These are phyloP conservation scores for Chamaecrista fasciculata DNA, from an alignment of 306 rosid species.

Conservation along the genomic window DNA sequence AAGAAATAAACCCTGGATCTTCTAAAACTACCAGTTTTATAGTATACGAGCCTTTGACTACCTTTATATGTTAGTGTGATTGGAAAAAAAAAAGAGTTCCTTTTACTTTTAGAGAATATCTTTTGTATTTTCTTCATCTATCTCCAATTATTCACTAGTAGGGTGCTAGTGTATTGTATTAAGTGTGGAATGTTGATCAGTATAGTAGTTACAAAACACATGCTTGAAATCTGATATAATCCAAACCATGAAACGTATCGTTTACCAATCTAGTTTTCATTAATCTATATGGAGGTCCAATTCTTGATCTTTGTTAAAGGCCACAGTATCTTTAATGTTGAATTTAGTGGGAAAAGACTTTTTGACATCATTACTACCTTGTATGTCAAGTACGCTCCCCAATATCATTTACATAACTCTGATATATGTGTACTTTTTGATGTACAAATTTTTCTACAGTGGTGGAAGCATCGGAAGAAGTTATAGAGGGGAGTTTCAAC, in stretches of 20 bases:
- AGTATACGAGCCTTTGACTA: not conserved
- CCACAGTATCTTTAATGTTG: too few relatives aligned
- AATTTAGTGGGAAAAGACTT: not conserved
- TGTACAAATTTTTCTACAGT: slow-evolving; percentile 42
- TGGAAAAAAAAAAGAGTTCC: not conserved
- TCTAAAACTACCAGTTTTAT: slow-evolving; percentile 3
- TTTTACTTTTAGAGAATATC: not conserved
- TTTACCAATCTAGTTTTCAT: not conserved
- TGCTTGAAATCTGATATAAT: slow-evolving; percentile 1
- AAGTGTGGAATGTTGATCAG: not conserved
- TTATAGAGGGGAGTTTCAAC: slow-evolving; percentile 83
- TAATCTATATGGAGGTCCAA: not conserved
- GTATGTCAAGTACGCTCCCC: not conserved
- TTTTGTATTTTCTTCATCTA: not conserved
- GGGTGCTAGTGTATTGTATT: slow-evolving; percentile 5
- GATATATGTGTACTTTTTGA: not conserved
- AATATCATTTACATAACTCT: slow-evolving; percentile 4
- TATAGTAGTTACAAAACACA: not conserved
- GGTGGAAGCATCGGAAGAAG: slow-evolving; percentile 95
- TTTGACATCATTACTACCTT: slow-evolving; percentile 10
- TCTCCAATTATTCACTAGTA: not conserved
- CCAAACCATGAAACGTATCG: not conserved
- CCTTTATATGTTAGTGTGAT: not conserved
- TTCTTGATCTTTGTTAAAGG: not conserved
- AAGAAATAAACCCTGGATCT: slow-evolving; percentile 1